Evolutionary conservation across 2,329 filamentous ascomycete species (phyloP).

Genomic region (Colletotrichum sp.): DNA sequence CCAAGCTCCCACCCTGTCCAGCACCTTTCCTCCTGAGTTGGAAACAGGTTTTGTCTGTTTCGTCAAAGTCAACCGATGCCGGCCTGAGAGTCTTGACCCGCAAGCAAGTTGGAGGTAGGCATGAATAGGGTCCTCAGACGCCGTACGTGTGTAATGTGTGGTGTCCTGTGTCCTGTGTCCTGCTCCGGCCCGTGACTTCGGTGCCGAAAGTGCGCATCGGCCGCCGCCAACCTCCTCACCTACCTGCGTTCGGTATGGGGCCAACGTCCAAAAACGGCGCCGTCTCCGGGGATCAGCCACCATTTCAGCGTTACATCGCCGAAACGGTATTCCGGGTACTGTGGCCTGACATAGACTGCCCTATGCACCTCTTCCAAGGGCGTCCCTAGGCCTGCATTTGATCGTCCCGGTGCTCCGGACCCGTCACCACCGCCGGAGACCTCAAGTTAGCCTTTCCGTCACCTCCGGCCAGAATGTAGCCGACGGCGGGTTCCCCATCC

Average conservation of each 20-base stretch:
- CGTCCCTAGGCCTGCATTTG: constrained; percentile 9
- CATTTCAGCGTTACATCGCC: background rate
- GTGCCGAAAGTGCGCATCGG: background rate
- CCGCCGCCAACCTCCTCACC: background rate
- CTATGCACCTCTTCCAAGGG: constrained; percentile 4
- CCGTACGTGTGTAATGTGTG: background rate
- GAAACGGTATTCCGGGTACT: background rate
- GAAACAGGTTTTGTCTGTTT: background rate
- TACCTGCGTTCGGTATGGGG: background rate
- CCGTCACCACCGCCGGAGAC: background rate
- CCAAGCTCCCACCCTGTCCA: background rate
- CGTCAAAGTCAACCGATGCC: background rate
- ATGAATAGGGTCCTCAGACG: background rate
- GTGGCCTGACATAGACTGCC: background rate
- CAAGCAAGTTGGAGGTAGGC: background rate
- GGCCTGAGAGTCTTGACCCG: background rate
- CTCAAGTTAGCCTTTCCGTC: background rate
- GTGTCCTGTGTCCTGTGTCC: background rate
- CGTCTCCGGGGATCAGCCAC: background rate
- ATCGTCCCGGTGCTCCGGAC: constrained; percentile 11
- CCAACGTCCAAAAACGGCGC: constrained; percentile 1
- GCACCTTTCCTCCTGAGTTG: background rate
- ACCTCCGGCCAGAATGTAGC: background rate
- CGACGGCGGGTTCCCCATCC: background rate
- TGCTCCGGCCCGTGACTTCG: constrained; percentile 7